A percentile compares a stretch with the other conserved stretches of the same genome.
phyloP scores from a whole-genome alignment of 2,329 filamentous ascomycete genomes.

The Ascocoryne sarcoides region DNA sequence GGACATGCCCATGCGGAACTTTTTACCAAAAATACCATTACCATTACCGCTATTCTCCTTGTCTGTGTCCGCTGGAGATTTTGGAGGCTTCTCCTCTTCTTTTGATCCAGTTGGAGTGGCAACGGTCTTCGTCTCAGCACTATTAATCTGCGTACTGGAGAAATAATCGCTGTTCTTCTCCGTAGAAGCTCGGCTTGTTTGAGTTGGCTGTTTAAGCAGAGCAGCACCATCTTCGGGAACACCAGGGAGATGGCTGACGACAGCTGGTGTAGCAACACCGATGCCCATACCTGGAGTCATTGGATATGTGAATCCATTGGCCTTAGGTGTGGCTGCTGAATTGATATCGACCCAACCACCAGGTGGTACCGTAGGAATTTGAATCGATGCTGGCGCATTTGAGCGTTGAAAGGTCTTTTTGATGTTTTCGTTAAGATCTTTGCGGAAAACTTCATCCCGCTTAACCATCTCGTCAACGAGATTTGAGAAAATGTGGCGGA shows the following conservation, averaged over 20 bases:
- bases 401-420: slow-evolving; percentile 50
- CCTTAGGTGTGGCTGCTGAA: slow-evolving; percentile 49
- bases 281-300: slow-evolving; percentile 72
- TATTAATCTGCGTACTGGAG: slow-evolving; percentile 45
- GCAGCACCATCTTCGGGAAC: slow-evolving; percentile 41
- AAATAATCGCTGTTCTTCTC: slow-evolving; percentile 70
- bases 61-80: slow-evolving; percentile 45
- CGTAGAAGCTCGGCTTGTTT: slow-evolving; percentile 49
- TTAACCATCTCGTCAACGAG: slow-evolving; percentile 85
- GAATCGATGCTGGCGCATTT: slow-evolving; percentile 53
- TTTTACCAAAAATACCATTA: slow-evolving; percentile 67
- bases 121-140: slow-evolving; percentile 36
- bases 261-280: slow-evolving; percentile 60
- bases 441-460: slow-evolving; percentile 67
- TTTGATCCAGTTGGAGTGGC: slow-evolving; percentile 40
- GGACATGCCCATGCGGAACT: slow-evolving; percentile 62
- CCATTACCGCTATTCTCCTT: slow-evolving; percentile 53
- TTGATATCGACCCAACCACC: slow-evolving; percentile 32
- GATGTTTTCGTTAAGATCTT: slow-evolving; percentile 53
- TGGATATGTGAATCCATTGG: slow-evolving; percentile 53
- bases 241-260: slow-evolving; percentile 33
- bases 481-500: slow-evolving; percentile 83
- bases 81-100: slow-evolving; percentile 34
- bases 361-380: slow-evolving; percentile 39
- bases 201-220: slow-evolving; percentile 47